A percentile compares a stretch with the other conserved stretches of the same genome.
Conservation (phyloP, 805 yeast species). For the Maudiozyma bulderi region DNA sequence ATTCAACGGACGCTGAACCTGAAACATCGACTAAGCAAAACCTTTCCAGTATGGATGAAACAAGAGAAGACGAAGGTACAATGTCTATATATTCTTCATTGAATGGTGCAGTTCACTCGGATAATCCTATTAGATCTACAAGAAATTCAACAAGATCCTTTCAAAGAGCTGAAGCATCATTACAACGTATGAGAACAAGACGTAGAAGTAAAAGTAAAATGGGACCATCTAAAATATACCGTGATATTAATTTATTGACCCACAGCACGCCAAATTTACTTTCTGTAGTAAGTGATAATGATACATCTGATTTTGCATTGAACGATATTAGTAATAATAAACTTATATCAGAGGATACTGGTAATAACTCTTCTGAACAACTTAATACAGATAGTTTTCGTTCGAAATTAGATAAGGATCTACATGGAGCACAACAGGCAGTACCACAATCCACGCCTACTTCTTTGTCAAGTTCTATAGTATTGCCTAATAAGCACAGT, state of each 20-base stretch:
- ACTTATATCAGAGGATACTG: slow-evolving; percentile 8
- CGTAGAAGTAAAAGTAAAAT: slow-evolving; percentile 42
- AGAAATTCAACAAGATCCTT: slow-evolving; percentile 38
- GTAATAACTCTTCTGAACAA: neutral
- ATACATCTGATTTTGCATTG: neutral
- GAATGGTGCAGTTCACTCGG: slow-evolving; percentile 29
- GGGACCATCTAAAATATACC: slow-evolving; percentile 21
- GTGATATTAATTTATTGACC: slow-evolving; percentile 17
- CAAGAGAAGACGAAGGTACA: slow-evolving; percentile 52
- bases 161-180: slow-evolving; percentile 58
- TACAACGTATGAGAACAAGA: slow-evolving; percentile 50
- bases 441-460: neutral
- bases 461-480: neutral
- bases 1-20: neutral
- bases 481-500: slow-evolving; percentile 5
- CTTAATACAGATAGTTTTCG: neutral
- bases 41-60: slow-evolving; percentile 7
- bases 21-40: neutral
- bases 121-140: slow-evolving; percentile 28
- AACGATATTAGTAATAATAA: neutral
- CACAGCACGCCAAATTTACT: slow-evolving; percentile 28
- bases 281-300: slow-evolving; percentile 12
- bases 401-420: neutral
- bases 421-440: neutral
- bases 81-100: slow-evolving; percentile 57